Conservation (phyloP, 371 early-diverging fungal species). For the Entomophthora muscae region DNA sequence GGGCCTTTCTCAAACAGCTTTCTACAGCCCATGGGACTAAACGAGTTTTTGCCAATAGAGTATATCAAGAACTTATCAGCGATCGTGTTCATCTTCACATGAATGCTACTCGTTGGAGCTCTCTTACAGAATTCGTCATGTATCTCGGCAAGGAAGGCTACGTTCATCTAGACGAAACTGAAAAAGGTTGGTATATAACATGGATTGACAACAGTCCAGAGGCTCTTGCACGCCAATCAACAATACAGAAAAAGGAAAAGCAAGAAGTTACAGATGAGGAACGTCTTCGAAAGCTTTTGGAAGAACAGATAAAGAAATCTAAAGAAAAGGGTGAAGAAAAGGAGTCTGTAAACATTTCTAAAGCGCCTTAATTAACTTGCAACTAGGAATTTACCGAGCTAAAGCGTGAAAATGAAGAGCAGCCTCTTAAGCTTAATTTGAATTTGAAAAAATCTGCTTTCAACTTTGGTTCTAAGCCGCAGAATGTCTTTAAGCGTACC, state of each 20-base stretch:
- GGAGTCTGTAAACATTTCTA: background rate
- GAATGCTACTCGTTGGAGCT: slow-evolving; percentile 86
- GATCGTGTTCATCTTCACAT: slow-evolving; percentile 86
- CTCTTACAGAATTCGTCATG: slow-evolving; percentile 69
- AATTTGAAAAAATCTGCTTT: background rate
- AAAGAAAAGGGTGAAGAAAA: slow-evolving; percentile 26
- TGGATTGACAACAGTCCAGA: slow-evolving; percentile 89
- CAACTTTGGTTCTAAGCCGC: background rate
- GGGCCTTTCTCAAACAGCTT: slow-evolving; percentile 45
- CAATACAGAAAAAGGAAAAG: slow-evolving; percentile 65
- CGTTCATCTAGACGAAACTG: slow-evolving; percentile 73
- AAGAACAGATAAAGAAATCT: slow-evolving; percentile 69
- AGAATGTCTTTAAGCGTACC: background rate
- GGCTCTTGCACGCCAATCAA: slow-evolving; percentile 59
- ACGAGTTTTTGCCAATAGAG: slow-evolving; percentile 72
- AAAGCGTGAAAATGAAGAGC: background rate
- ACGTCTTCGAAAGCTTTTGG: slow-evolving; percentile 47
- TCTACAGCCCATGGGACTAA: slow-evolving; percentile 69
- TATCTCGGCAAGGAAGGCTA: slow-evolving; percentile 70
- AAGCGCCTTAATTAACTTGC: background rate
- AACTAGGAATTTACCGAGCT: background rate
- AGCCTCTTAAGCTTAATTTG: background rate
- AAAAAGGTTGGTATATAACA: slow-evolving; percentile 71
- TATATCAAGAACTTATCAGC: slow-evolving; percentile 89
- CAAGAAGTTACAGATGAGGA: slow-evolving; percentile 69